phyloP scores from a whole-genome alignment of 163 green algal genomes.

The Prototheca wickerhamii region DNA sequence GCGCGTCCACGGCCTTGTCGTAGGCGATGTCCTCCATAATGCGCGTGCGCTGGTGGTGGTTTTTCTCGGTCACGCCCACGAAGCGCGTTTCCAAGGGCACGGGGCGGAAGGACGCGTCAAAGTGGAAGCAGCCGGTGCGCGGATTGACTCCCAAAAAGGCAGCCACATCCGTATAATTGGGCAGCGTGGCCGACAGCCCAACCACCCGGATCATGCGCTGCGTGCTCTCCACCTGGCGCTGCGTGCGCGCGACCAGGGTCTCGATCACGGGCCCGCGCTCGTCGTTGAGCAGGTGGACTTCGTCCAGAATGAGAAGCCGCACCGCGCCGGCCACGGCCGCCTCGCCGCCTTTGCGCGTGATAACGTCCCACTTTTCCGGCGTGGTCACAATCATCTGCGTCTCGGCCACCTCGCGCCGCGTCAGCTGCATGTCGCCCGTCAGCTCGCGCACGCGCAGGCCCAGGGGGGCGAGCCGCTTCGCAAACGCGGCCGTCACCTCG shows the following conservation, averaged over 20 bases:
- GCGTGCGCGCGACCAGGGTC: constrained; percentile 86
- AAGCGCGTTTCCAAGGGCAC: constrained; percentile 86
- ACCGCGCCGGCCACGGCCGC: constrained; percentile 46
- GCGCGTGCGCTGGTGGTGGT: constrained; percentile 55
- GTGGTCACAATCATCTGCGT: constrained; percentile 96
- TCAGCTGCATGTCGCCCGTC: constrained; percentile 86
- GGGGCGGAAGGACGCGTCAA: constrained; percentile 88
- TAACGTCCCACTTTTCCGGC: constrained; percentile 99
- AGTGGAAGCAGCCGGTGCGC: constrained; percentile 81
- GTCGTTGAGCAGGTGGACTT: constrained; percentile 97
- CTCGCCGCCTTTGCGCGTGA: constrained; percentile 93
- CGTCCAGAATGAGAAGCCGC: constrained; percentile 94
- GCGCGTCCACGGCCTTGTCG: constrained; percentile 72
- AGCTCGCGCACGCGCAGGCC: constrained; percentile 59
- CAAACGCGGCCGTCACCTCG: constrained; percentile 96
- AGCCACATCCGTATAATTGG: constrained; percentile 91
- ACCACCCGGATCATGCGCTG: constrained; percentile 98
- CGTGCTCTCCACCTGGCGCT: constrained; percentile 56
- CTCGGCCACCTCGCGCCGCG: constrained; percentile 81
- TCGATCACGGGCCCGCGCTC: constrained; percentile 94
- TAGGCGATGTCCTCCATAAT: constrained; percentile 93
- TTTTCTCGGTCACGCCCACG: constrained; percentile 83
- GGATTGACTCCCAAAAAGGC: constrained; percentile 79
- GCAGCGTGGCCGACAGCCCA: constrained; percentile 91
- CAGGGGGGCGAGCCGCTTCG: constrained; percentile 64